Conservation (phyloP, 441 rosid genomes). For the Pelargonium fulgidum region DNA sequence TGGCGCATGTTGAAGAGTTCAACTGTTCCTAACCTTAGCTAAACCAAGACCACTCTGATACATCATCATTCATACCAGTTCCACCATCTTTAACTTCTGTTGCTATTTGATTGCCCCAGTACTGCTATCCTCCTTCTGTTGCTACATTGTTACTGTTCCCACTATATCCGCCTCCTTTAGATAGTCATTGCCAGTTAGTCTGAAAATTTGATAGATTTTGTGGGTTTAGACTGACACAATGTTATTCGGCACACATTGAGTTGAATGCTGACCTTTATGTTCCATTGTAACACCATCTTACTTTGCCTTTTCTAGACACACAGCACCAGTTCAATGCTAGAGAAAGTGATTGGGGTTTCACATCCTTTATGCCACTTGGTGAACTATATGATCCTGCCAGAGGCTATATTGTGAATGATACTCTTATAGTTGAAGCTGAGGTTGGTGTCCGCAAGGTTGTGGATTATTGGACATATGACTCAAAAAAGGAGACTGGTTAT, state of each 20-base stretch:
- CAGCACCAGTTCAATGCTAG: conserved; percentile 67
- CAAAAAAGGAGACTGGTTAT: conserved; percentile 69
- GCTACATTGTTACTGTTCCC: too few species aligned
- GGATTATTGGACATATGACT: conserved; percentile 65
- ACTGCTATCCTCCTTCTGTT: too few species aligned
- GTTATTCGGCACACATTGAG: neutral
- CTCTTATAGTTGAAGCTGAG: conserved; percentile 59
- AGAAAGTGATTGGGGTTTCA: conserved; percentile 76
- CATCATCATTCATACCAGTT: too few species aligned
- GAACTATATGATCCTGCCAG: conserved; percentile 63
- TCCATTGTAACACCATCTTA: neutral
- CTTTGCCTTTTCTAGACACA: conserved; percentile 43
- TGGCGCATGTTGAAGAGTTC: neutral
- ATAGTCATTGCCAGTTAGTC: too few species aligned
- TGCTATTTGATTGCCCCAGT: too few species aligned
- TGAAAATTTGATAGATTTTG: neutral
- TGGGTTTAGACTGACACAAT: neutral
- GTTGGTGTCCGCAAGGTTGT: conserved; percentile 61
- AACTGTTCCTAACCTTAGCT: neutral
- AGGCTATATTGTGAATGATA: conserved; percentile 62
- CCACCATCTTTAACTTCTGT: too few species aligned
- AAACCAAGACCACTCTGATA: neutral
- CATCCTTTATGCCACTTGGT: conserved; percentile 68
- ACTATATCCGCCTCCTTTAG: too few species aligned
- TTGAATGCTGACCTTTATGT: neutral